Base-by-base conservation (phyloP, 106 monocot genomes). In the Dioscorea dumetorum region DNA sequence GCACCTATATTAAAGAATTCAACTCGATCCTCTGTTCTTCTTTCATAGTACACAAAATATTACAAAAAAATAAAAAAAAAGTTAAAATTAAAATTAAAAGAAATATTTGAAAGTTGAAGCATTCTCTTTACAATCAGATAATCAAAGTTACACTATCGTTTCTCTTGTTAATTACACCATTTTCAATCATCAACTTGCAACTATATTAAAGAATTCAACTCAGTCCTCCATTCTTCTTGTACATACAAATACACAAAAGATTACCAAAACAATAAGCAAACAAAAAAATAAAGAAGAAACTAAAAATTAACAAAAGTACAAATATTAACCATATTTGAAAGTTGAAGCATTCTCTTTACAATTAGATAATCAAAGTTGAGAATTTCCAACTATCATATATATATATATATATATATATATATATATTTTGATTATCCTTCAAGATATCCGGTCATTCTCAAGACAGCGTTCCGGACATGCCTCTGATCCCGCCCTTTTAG, bases 401-500 rank as follows among this genome's bases (percentile, higher is more conserved):
- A n/a, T n/a, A n/a, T n/a, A n/a, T n/a, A n/a, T n/a, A n/a, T n/a
- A n/a, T n/a, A n/a, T n/a, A n/a, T n/a, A n/a, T n/a, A n/a, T n/a
- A n/a, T n/a, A n/a, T n/a, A n/a, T n/a, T 59, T 11, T 23, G 1
- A 61, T 69, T 33, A 69, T 41, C 74, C 68, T 57, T 85, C 85
- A 48, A 72, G 61, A 56, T 81, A 85, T 3, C 85, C 81, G 12
- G 85, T 85, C 81, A 81, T 77, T 23, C 78, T 57, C 20, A 80
- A 71, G 16, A 85, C 81, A 32, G 81, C 70, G 59, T 81, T 20
- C 18, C 85, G 74, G 2, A 85, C 70, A 23, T 73, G 57, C 57
- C 58, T 63, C 31, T 81, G 66, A 31, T 85, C 85, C 4, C 84
- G 72, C 21, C 85, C 83, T 60, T 83, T 83, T 0, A 83, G 77